Evolutionary conservation across 208 protist genomes (phyloP).

Genomic region (Crithidia thermophila): DNA sequence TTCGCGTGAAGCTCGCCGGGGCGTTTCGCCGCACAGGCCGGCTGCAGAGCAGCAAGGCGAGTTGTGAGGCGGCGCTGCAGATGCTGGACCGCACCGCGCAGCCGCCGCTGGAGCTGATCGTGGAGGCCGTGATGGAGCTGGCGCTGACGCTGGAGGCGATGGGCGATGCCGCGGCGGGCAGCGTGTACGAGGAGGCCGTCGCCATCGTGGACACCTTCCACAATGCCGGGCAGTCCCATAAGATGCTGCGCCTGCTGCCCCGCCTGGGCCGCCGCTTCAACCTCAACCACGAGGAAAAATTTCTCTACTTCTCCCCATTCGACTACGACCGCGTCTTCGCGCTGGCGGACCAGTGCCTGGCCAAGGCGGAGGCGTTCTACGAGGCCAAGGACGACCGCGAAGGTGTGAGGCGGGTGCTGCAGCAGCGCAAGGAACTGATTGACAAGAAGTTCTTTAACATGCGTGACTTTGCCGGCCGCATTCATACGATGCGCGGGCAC

Average conservation of each 20-base stretch:
- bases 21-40: constrained; percentile 85
- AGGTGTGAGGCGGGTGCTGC: constrained; percentile 76
- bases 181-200: constrained; percentile 78
- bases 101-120: constrained; percentile 80
- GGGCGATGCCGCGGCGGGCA: constrained; percentile 43
- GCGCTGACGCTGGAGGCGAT: constrained; percentile 73
- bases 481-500: constrained; percentile 90
- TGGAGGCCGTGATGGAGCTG: constrained; percentile 82
- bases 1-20: constrained; percentile 73
- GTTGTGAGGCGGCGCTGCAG: constrained; percentile 55
- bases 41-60: constrained; percentile 63
- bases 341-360: constrained; percentile 82
- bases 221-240: constrained; percentile 83
- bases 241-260: constrained; percentile 85
- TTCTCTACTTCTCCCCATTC: constrained; percentile 90
- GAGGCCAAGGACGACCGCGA: constrained; percentile 36
- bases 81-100: constrained; percentile 60
- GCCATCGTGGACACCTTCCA: constrained; percentile 73
- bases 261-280: constrained; percentile 83
- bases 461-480: constrained; percentile 87
- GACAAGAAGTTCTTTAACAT: constrained; percentile 93
- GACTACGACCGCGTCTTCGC: constrained; percentile 90
- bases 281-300: constrained; percentile 89
- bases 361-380: constrained; percentile 71
- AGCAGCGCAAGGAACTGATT: constrained; percentile 79